Evolutionary conservation across 306 rosid species (phyloP).

Genomic region (Adenanthera pavonina): DNA sequence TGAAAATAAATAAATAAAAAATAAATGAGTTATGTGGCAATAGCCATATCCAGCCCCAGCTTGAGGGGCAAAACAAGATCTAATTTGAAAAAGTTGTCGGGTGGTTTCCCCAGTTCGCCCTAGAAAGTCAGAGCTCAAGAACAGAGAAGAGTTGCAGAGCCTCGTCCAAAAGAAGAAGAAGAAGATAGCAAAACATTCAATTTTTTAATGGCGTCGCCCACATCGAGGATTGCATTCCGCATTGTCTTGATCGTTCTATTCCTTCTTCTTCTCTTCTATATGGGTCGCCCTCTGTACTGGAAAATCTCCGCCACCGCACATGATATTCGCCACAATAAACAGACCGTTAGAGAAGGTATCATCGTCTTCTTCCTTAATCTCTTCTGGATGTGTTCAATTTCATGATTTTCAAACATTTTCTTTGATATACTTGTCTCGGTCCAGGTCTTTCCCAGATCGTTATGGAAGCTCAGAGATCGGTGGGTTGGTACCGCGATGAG

Average conservation of each 20-base stretch:
- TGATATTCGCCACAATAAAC: constrained; percentile 71
- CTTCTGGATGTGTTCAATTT: not conserved
- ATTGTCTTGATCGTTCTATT: constrained; percentile 38
- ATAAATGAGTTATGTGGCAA: constrained; percentile 1
- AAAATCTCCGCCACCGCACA: constrained; percentile 68
- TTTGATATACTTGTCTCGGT: constrained; percentile 5
- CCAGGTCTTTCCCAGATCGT: constrained; percentile 69
- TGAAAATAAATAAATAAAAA: not conserved
- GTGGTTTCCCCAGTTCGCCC: not conserved
- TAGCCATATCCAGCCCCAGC: not conserved
- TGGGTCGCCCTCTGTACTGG: constrained; percentile 83
- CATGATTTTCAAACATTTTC: not conserved
- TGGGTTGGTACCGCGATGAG: constrained; percentile 59
- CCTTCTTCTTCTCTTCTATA: constrained; percentile 59
- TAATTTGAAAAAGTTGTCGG: not conserved
- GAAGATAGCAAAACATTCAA: not conserved
- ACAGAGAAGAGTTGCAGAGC: not conserved
- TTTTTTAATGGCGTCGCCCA: constrained; percentile 54
- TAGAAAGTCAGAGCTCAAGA: too few relatives aligned
- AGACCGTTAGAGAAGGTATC: constrained; percentile 72
- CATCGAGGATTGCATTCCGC: constrained; percentile 61
- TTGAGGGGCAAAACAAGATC: not conserved
- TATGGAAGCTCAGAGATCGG: constrained; percentile 70
- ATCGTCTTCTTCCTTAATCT: not conserved
- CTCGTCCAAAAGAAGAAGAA: not conserved